A percentile compares a stretch with the other conserved stretches of the same genome.
phyloP scores from a whole-genome alignment of 805 yeast species.

The Wickerhamomyces pijperi region DNA sequence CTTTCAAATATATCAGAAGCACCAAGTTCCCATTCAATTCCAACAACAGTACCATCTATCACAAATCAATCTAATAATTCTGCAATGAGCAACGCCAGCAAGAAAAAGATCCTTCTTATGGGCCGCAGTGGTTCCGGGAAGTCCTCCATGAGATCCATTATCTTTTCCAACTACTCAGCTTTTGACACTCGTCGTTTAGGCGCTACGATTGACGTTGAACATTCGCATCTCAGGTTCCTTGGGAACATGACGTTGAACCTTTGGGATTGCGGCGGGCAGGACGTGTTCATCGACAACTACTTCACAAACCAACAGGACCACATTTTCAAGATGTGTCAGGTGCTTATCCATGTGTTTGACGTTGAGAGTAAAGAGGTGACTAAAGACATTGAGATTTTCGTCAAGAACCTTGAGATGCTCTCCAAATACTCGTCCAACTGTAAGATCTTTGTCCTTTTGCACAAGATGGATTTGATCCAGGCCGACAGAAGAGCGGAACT shows the following conservation, averaged over 20 bases:
- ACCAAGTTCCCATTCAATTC: too few relatives aligned
- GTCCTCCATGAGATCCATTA: conserved; percentile 93
- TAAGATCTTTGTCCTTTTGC: conserved; percentile 81
- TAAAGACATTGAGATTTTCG: conserved; percentile 87
- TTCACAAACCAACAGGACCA: conserved; percentile 82
- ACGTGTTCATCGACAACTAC: conserved; percentile 91
- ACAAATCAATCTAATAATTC: too few relatives aligned
- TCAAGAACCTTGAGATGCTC: conserved; percentile 70
- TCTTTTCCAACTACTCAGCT: conserved; percentile 91
- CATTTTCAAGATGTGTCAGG: conserved; percentile 91
- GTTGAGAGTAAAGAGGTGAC: conserved; percentile 87
- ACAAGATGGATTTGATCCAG: conserved; percentile 94
- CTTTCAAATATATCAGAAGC: too few relatives aligned
- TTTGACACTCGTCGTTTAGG: conserved; percentile 92
- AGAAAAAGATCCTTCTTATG: conserved; percentile 57
- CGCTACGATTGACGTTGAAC: conserved; percentile 98
- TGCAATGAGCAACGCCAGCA: conserved; percentile 25
- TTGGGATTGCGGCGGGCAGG: conserved; percentile 99
- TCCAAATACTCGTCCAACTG: conserved; percentile 83
- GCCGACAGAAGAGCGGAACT: conserved; percentile 75
- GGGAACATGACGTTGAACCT: conserved; percentile 92
- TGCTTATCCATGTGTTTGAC: conserved; percentile 90
- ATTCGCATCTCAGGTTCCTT: conserved; percentile 81
- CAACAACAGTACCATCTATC: too few relatives aligned
- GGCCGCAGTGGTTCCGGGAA: conserved; percentile 97